Conservation (phyloP, 2,329 filamentous ascomycete genomes). For the Stachybotrys chlorohalonatus region DNA sequence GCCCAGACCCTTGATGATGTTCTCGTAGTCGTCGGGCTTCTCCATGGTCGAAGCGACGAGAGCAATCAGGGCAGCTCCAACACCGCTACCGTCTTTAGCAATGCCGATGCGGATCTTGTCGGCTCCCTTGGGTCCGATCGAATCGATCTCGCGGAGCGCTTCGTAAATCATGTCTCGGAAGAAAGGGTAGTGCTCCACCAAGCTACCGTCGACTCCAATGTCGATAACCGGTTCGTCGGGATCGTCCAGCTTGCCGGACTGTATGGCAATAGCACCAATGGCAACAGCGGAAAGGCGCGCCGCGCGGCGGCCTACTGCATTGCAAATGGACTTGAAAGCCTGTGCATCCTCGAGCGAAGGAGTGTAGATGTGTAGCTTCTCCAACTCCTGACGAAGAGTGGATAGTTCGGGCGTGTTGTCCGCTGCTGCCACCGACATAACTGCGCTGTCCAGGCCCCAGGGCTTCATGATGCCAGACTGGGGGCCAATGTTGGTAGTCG, state of each 20-base stretch:
- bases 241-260: constrained; percentile 62
- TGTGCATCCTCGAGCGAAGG: constrained; percentile 76
- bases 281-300: constrained; percentile 83
- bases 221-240: constrained; percentile 65
- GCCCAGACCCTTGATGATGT: background rate
- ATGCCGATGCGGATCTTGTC: constrained; percentile 88
- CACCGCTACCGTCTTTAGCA: constrained; percentile 84
- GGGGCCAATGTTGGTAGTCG: constrained; percentile 59
- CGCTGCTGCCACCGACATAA: constrained; percentile 78
- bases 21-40: constrained; percentile 33
- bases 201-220: constrained; percentile 85
- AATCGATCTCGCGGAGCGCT: constrained; percentile 64
- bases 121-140: constrained; percentile 70
- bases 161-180: constrained; percentile 86
- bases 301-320: constrained; percentile 79
- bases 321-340: constrained; percentile 74
- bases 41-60: constrained; percentile 69
- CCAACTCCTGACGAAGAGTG: constrained; percentile 67
- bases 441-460: constrained; percentile 86
- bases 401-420: constrained; percentile 67
- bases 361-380: constrained; percentile 67
- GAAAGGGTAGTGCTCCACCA: constrained; percentile 92
- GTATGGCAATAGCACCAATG: constrained; percentile 73
- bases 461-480: constrained; percentile 62
- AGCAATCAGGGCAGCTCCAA: constrained; percentile 85